Base-by-base conservation (phyloP, 139 green algal genomes). In the Chlamydomonas incerta region DNA sequence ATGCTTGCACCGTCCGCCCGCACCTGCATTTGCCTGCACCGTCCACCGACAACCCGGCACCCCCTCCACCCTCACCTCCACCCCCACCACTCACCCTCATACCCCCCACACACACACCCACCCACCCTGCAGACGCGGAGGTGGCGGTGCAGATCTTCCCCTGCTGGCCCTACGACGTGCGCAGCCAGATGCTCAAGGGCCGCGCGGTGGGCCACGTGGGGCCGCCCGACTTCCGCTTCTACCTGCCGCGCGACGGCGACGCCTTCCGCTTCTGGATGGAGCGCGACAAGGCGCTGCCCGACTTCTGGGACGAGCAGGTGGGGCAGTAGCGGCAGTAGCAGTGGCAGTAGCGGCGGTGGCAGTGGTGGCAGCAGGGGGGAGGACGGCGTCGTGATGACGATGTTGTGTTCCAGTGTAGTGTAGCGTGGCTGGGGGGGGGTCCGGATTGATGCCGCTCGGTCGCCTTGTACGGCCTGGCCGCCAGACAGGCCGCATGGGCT, bases 221-320 rank as follows among this genome's bases (percentile, higher is more conserved):
- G 5, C 83, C 83, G 2, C 83, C 83, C 35, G 73, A 88, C 41
- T 88, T 84, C 83, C 74, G 65, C 60, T 88, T 88, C 74, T 88
- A 80, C 73, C 73, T 88, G 66, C 83, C 83, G 14, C 74, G 82
- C 34, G 72, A 87, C 72, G 80, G 68, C 68, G 73, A 86, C 50
- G 80, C 80, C 21, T 86, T 86, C 80, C 66, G 73, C 3, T 91
- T 89, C 79, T 91, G 88, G 88, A 58, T 89, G 65, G 88, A 91
- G 31, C 83, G 88, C 18, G 88, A 91, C 34, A 71, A 72, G 11
- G 80, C 71, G 9, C 77, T 88, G 83, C 73, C 81, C 31, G 85
- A 47, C n/a, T 89, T 91, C 57, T 91, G 72, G 66, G 72, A 85
- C 60, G 47, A 67, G 35, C 34, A 73, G 28, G 57, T 81, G 81